Evolutionary conservation across 176 grass and related monocot genomes (phyloP).

Genomic region (Tuctoria greenei): DNA sequence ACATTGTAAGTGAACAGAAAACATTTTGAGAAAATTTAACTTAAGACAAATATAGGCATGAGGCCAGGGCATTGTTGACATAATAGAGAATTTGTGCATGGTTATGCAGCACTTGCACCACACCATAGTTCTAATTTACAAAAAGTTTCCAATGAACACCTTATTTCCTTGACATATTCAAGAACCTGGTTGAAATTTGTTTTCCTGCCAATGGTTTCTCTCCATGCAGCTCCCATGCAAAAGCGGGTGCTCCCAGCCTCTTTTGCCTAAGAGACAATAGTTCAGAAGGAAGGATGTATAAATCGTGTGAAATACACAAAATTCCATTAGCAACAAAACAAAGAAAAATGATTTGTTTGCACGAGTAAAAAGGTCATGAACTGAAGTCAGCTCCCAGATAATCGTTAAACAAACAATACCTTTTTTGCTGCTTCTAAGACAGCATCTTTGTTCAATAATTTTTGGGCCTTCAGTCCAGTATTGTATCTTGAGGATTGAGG

Average conservation of each 20-base stretch:
- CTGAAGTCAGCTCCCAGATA: background rate
- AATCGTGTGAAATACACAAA: background rate
- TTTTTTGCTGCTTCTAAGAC: conserved; percentile 86
- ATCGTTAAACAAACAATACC: conserved; percentile 46
- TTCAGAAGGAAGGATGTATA: conserved; percentile 11
- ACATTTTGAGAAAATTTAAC: background rate
- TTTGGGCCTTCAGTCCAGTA: conserved; percentile 91
- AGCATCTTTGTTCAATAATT: conserved; percentile 88
- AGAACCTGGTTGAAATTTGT: conserved; percentile 98
- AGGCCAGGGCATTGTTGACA: background rate
- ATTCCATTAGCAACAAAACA: conserved; percentile 4
- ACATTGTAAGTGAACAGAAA: background rate
- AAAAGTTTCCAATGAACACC: conserved; percentile 44
- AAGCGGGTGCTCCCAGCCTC: conserved; percentile 93
- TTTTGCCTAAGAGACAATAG: conserved; percentile 70
- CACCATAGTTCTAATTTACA: background rate
- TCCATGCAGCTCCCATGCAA: conserved; percentile 99
- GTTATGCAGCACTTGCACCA: background rate
- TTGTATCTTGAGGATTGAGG: conserved; percentile 90
- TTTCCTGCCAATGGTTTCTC: conserved; percentile 92
- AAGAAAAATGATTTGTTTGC: background rate
- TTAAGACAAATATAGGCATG: background rate
- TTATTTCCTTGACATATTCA: conserved; percentile 99
- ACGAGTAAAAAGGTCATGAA: background rate
- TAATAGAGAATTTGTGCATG: conserved; percentile 10